These are phyloP conservation scores for Aotearoamyces nothofagi DNA, from an alignment of 2,329 filamentous ascomycete species.

Conservation along the genomic window DNA sequence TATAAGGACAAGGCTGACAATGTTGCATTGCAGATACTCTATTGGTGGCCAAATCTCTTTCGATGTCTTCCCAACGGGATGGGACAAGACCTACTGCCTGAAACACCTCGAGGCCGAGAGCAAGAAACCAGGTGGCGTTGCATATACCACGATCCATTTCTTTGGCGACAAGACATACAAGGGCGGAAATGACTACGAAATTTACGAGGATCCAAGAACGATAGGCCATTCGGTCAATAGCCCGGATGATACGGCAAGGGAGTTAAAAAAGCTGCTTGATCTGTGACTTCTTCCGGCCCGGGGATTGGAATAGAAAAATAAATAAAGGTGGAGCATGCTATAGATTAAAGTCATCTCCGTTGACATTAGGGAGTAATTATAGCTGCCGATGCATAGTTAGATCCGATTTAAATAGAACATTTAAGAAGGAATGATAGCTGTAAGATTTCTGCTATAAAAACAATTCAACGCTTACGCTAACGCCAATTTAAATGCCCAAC, in stretches of 20 bases:
- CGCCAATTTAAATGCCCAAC: no score
- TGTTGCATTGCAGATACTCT: conserved; percentile 46
- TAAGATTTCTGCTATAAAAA: no score
- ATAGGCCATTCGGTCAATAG: conserved; percentile 71
- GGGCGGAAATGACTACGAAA: conserved; percentile 94
- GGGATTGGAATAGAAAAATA: no score
- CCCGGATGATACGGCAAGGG: conserved; percentile 68
- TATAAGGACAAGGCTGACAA: no score
- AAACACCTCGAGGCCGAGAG: conserved; percentile 73
- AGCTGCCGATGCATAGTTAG: no score
- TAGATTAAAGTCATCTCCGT: no score
- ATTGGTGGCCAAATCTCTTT: conserved; percentile 98
- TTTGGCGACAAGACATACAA: conserved; percentile 90
- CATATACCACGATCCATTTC: conserved; percentile 87
- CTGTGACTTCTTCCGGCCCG: conserved; percentile 34
- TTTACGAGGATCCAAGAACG: conserved; percentile 68
- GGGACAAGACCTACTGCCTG: conserved; percentile 98
- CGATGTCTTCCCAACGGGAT: conserved; percentile 90
- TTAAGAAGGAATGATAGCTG: no score
- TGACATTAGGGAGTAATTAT: no score
- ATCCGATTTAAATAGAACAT: no score
- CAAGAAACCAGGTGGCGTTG: conserved; percentile 49
- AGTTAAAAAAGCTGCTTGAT: conserved; percentile 70
- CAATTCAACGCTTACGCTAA: no score
- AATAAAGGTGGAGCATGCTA: no score